Evolutionary conservation across 805 yeast species (phyloP).

Genomic region (Limtongia smithiae): DNA sequence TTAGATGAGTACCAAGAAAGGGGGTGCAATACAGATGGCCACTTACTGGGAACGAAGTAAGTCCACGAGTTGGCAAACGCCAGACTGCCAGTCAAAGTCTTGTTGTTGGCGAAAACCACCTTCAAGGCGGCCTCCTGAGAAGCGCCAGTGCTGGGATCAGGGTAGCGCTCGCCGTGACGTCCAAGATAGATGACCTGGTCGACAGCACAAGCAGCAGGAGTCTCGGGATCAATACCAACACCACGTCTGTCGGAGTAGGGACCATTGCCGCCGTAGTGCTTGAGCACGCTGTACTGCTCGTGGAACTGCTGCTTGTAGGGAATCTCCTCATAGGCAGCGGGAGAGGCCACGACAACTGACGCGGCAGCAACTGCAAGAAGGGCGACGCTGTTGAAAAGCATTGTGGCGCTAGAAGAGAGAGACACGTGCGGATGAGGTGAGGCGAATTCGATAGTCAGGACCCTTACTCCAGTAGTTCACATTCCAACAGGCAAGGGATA

Average conservation of each 20-base stretch:
- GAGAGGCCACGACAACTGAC: too few species aligned
- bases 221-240: constrained; percentile 50
- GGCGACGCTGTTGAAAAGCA: too few species aligned
- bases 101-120: constrained; percentile 22
- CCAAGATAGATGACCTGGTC: constrained; percentile 53
- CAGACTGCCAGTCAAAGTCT: constrained; percentile 42
- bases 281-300: constrained; percentile 48
- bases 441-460: too few species aligned
- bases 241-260: constrained; percentile 53
- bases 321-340: not conserved
- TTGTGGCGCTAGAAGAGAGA: too few species aligned
- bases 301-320: constrained; percentile 29
- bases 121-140: constrained; percentile 36
- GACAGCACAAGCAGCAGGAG: constrained; percentile 49
- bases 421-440: too few species aligned
- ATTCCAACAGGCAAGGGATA: too few species aligned
- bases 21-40: too few species aligned
- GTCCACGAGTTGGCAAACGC: constrained; percentile 48
- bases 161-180: constrained; percentile 62
- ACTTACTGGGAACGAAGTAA: constrained; percentile 38
- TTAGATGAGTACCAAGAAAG: too few species aligned
- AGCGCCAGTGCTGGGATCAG: constrained; percentile 34
- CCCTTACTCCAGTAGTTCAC: too few species aligned
- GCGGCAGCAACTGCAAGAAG: too few species aligned
- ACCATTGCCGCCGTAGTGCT: constrained; percentile 50